Percentiles rank a stretch among this genome's conserved stretches.
These are phyloP conservation scores for Usnea hakonensis DNA, from an alignment of 495 filamentous ascomycete genomes.

Conservation along the genomic window DNA sequence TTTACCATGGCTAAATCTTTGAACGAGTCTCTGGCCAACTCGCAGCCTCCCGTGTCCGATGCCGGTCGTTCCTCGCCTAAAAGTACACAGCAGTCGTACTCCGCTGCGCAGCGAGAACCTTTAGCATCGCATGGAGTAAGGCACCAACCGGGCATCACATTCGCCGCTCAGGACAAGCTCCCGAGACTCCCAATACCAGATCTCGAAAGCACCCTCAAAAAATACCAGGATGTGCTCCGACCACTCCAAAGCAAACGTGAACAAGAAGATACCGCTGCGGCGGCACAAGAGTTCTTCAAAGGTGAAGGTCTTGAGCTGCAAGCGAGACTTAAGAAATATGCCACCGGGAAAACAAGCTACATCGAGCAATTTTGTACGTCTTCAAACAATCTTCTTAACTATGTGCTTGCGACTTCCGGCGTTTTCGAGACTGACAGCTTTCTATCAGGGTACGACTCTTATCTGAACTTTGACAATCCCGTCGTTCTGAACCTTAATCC, in stretches of 20 bases:
- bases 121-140: slow-evolving; percentile 37
- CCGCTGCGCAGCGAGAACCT: slow-evolving; percentile 37
- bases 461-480: slow-evolving; percentile 94
- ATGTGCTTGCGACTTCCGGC: not conserved
- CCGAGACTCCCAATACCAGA: slow-evolving; percentile 92
- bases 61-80: slow-evolving; percentile 28
- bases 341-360: slow-evolving; percentile 86
- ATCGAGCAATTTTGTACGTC: slow-evolving; percentile 97
- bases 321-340: slow-evolving; percentile 85
- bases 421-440: not conserved
- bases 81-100: slow-evolving; percentile 34
- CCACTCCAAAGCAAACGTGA: slow-evolving; percentile 76
- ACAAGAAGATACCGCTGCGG: slow-evolving; percentile 71
- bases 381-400: not conserved
- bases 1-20: slow-evolving; percentile 58
- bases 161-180: slow-evolving; percentile 77
- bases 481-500: slow-evolving; percentile 97
- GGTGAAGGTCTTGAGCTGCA: slow-evolving; percentile 79
- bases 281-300: slow-evolving; percentile 78
- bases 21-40: slow-evolving; percentile 49
- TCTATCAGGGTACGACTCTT: slow-evolving; percentile 88
- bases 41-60: slow-evolving; percentile 25
- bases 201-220: slow-evolving; percentile 70
- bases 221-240: slow-evolving; percentile 71
- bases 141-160: slow-evolving; percentile 64